Percentiles rank a stretch among this genome's conserved stretches.
These are phyloP conservation scores for Gigaspora rosea DNA, from an alignment of 192 early-diverging fungal species.

Conservation along the genomic window DNA sequence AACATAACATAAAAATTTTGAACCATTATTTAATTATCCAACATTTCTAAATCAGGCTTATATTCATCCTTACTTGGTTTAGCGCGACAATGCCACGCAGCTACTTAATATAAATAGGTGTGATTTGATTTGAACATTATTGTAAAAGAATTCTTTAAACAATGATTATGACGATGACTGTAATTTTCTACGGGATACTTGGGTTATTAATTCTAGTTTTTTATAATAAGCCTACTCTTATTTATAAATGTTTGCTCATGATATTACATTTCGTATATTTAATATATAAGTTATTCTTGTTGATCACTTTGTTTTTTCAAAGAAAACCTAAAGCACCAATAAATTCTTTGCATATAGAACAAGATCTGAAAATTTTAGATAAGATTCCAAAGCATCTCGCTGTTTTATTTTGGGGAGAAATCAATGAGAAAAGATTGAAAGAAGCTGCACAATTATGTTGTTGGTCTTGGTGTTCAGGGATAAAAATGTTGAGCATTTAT, in stretches of 20 bases:
- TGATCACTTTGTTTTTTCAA: not conserved
- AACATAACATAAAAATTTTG: no score
- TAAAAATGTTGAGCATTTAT: conserved; percentile 29
- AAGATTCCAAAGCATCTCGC: conserved; percentile 31
- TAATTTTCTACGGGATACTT: not conserved
- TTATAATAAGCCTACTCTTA: not conserved
- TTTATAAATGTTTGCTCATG: not conserved
- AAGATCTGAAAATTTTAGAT: conserved; percentile 18
- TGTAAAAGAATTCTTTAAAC: no score
- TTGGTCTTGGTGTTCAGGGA: conserved; percentile 26
- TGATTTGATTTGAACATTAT: no score
- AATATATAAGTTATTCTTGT: not conserved
- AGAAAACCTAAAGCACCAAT: not conserved
- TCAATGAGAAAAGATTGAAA: not conserved
- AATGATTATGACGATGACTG: not conserved
- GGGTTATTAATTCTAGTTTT: not conserved
- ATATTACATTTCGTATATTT: conserved; percentile 1
- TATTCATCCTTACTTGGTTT: no score
- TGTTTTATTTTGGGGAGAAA: conserved; percentile 23
- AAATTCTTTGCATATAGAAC: not conserved
- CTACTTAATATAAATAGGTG: no score
- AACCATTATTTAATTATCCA: no score
- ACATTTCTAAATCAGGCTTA: no score
- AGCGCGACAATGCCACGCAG: no score
- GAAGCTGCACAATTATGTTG: conserved; percentile 21